Base-by-base conservation (phyloP, 768 basidiomycete genomes). In the Albatrellus ellisii region DNA sequence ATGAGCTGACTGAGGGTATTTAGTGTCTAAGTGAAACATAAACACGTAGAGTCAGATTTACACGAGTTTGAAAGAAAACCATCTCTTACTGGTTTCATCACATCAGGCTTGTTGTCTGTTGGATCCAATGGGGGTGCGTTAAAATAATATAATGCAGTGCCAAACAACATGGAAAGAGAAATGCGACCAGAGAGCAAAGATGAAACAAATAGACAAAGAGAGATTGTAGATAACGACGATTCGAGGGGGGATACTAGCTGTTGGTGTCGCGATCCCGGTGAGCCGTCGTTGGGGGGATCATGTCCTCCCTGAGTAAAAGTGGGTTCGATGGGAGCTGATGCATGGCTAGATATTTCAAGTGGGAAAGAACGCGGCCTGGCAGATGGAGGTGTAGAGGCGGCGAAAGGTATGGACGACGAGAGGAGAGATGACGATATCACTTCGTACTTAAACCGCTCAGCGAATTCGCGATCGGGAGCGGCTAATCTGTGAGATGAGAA, bases 1-100 rank as follows among this genome's bases (percentile, higher is more conserved):
- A 83, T 71, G 43, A 89, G 65, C 36, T 82, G 74, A 43, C 78
- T 70, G 31, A 89, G 65, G 25, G 75, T 67, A 50, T 70, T 66
- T 49, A 84, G 61, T 37, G 79, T 77, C 82, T 86, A 20, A 12
- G n/a, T n/a, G 6, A 10, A n/a, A 17, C 6, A 26, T 7, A 10
- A 14, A 26, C 10, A 36, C 25, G 12, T 4, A 22, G 24, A 2
- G 26, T 40, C 34, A 43, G 42, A 22, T 11, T 22, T 22, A 17
- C 36, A 22, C 33, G 2, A 3, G 15, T n/a, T 9, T 10, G 17
- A 15, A 2, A 29, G 7, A 12, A 22, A 15, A 20, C 21, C 5
- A 28, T n/a, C n/a, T n/a, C 50, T 6, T 39, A 51, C 50, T 1
- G 44, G 43, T 15, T 33, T 11, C 3, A 44, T 46, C 33, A 37